A percentile compares a stretch with the other conserved stretches of the same genome.
phyloP scores from a whole-genome alignment of 2,329 filamentous ascomycete species.

The Exophiala lecanii-corni region DNA sequence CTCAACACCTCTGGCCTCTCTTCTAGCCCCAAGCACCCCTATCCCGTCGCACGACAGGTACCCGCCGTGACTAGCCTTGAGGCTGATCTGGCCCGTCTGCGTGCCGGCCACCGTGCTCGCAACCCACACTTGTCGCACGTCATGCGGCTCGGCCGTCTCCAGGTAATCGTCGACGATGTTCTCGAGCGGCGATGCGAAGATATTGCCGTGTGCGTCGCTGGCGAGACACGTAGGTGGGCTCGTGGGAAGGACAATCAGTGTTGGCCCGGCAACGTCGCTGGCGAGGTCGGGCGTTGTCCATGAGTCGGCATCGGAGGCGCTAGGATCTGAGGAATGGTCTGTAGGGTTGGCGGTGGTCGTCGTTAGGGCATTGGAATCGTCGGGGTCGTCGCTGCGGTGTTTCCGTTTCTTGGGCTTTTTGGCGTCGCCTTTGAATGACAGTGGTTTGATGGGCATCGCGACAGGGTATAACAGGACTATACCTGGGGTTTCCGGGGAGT shows the following conservation, averaged over 20 bases:
- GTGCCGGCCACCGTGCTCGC: constrained; percentile 78
- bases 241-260: constrained; percentile 77
- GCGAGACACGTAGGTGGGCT: constrained; percentile 69
- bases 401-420: constrained; percentile 83
- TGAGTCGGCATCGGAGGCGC: constrained; percentile 77
- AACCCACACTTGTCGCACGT: constrained; percentile 94
- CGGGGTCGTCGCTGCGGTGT: constrained; percentile 54
- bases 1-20: constrained; percentile 31
- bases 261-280: constrained; percentile 72
- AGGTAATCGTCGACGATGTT: constrained; percentile 83
- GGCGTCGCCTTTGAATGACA: constrained; percentile 87
- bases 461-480: too few relatives aligned
- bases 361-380: constrained; percentile 23
- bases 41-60: constrained; percentile 36
- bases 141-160: constrained; percentile 85
- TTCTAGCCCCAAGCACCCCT: constrained; percentile 24
- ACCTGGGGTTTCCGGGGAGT: too few relatives aligned
- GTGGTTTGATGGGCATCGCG: constrained; percentile 61
- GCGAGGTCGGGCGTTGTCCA: constrained; percentile 82
- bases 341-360: constrained; percentile 29
- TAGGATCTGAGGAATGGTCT: constrained; percentile 36
- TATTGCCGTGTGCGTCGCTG: constrained; percentile 78
- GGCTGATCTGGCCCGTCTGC: constrained; percentile 59
- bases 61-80: constrained; percentile 88
- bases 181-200: constrained; percentile 76